Evolutionary conservation across 2,329 filamentous ascomycete species (phyloP).

Genomic region (Berkeleyomyces basicola): DNA sequence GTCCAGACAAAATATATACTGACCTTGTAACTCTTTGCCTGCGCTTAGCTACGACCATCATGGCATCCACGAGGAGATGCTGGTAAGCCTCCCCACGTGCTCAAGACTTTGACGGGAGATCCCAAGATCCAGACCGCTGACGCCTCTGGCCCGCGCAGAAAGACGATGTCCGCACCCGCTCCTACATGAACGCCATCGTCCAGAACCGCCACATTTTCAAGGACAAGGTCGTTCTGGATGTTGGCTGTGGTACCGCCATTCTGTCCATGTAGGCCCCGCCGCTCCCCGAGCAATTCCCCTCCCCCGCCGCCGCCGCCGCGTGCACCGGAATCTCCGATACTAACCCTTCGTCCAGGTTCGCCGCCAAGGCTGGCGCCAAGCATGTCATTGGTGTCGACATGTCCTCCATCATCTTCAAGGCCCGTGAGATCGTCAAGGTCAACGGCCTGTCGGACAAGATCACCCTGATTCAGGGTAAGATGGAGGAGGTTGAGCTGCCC

Average conservation of each 20-base stretch:
- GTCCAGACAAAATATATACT: no score
- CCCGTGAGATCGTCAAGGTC: conserved; percentile 76
- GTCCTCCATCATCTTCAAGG: conserved; percentile 99
- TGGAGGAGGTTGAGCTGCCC: conserved; percentile 92
- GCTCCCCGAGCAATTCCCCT: no score
- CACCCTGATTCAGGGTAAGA: conserved; percentile 95
- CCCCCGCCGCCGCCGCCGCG: no score
- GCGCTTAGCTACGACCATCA: conserved; percentile 80
- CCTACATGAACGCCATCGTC: conserved; percentile 93
- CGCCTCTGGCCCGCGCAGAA: conserved; percentile 41
- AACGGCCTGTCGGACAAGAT: conserved; percentile 95
- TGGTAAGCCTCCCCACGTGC: conserved; percentile 39
- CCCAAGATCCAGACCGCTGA: conserved; percentile 16
- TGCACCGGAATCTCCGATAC: no score
- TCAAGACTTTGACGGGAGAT: background rate
- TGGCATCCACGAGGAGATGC: conserved; percentile 98
- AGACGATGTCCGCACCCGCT: conserved; percentile 92
- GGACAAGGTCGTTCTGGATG: conserved; percentile 72
- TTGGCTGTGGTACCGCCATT: conserved; percentile 93
- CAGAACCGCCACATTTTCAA: conserved; percentile 94
- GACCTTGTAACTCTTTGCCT: background rate
- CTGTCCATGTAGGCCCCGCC: conserved; percentile 66
- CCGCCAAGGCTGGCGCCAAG: conserved; percentile 87
- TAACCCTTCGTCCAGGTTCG: conserved; percentile 51
- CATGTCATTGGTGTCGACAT: conserved; percentile 98